Evolutionary conservation across 176 grass and related monocot genomes (phyloP).

Genomic region (Eleusine indica): DNA sequence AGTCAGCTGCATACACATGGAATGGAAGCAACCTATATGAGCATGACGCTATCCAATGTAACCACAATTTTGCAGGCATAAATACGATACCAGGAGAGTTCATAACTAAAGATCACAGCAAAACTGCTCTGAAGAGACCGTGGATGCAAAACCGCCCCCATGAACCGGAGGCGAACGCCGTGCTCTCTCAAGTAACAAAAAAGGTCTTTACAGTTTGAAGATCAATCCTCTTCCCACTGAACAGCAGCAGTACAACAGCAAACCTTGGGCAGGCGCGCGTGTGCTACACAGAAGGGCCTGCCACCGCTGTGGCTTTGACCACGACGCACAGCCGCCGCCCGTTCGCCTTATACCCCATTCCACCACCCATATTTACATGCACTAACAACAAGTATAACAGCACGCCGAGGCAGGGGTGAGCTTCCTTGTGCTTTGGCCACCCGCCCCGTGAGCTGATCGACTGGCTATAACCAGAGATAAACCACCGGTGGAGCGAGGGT

Average conservation of each 20-base stretch:
- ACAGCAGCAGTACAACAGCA: conserved; percentile 42
- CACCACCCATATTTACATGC: conserved; percentile 67
- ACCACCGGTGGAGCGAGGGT: background rate
- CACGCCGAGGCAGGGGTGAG: conserved; percentile 33
- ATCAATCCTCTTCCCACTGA: conserved; percentile 17
- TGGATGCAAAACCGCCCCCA: conserved; percentile 8
- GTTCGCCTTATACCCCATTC: conserved; percentile 46
- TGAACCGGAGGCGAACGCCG: conserved; percentile 19
- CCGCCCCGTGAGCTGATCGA: conserved; percentile 13
- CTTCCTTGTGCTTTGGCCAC: conserved; percentile 36
- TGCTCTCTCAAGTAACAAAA: conserved; percentile 22
- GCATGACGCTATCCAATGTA: background rate
- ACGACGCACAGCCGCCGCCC: conserved; percentile 50
- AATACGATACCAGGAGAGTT: no score
- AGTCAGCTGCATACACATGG: background rate
- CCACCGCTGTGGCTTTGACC: conserved; percentile 90
- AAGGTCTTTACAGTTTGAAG: conserved; percentile 47
- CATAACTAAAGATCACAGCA: background rate
- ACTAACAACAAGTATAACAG: conserved; percentile 49
- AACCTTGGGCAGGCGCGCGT: conserved; percentile 32
- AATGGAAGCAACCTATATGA: background rate
- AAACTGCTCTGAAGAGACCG: background rate
- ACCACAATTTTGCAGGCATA: background rate
- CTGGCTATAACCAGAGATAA: conserved; percentile 23
- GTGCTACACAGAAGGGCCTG: conserved; percentile 57